Evolutionary conservation across 1,284 basidiomycete species (phyloP).

Genomic region (Microbotryum lychnidis-dioicae): DNA sequence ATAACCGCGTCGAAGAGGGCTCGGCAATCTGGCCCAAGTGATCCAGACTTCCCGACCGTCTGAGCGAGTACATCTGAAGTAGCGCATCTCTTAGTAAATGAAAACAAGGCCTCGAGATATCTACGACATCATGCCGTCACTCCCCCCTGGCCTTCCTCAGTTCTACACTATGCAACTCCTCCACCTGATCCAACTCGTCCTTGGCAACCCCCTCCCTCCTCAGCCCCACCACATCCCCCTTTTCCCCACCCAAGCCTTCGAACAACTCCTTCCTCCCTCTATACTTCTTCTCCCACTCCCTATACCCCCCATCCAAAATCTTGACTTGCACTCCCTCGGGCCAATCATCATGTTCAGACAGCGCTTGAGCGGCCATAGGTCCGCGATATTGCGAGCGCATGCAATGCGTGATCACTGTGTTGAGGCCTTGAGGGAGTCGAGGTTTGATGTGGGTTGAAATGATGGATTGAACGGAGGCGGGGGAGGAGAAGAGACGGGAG

Average conservation of each 20-base stretch:
- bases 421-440: neutral
- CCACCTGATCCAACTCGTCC: constrained; percentile 12
- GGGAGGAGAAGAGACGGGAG: neutral
- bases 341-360: neutral
- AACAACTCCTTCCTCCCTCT: constrained; percentile 11
- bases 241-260: constrained; percentile 4
- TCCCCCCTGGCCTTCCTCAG: no score
- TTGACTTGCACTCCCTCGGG: constrained; percentile 4
- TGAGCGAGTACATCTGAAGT: no score
- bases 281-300: constrained; percentile 10
- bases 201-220: no score
- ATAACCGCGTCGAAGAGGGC: no score
- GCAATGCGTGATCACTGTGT: constrained; percentile 13
- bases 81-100: no score
- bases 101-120: no score
- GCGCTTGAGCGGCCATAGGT: constrained; percentile 14
- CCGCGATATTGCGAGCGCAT: constrained; percentile 24
- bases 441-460: constrained; percentile 6
- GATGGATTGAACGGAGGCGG: neutral
- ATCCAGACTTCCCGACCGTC: no score
- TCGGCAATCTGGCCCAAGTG: no score
- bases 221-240: neutral
- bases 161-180: no score
- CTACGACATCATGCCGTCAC: no score
- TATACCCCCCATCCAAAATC: constrained; percentile 15